Evolutionary conservation across 2,329 filamentous ascomycete genomes (phyloP).

Genomic region (Neurospora sp.): DNA sequence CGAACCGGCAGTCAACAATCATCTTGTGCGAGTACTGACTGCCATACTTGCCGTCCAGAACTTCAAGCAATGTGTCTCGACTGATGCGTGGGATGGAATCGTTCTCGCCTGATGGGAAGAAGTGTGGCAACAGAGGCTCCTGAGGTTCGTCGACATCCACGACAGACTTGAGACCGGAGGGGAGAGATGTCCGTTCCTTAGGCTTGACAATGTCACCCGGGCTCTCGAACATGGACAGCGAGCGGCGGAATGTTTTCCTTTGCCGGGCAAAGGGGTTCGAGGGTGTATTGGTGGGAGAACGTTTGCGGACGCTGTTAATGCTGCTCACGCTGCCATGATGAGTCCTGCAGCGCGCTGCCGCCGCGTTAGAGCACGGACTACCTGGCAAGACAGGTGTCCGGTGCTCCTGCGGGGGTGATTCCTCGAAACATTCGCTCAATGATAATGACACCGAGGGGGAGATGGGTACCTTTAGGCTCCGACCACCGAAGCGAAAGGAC

Average conservation of each 20-base stretch:
- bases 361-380: conserved; percentile 39
- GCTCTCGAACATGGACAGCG: conserved; percentile 95
- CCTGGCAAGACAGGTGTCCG: conserved; percentile 29
- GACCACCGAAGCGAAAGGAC: conserved; percentile 63
- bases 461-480: conserved; percentile 21
- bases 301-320: conserved; percentile 50
- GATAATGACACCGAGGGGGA: conserved; percentile 54
- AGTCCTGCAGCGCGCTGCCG: conserved; percentile 51
- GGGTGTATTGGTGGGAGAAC: conserved; percentile 63
- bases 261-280: conserved; percentile 65
- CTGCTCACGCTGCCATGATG: conserved; percentile 50
- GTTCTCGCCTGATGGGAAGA: conserved; percentile 66
- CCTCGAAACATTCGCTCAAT: conserved; percentile 70
- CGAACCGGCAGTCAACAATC: conserved; percentile 93
- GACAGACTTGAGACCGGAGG: conserved; percentile 44
- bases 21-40: conserved; percentile 70
- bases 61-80: conserved; percentile 70
- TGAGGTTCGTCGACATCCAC: conserved; percentile 76
- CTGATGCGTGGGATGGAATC: conserved; percentile 85
- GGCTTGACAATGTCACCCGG: conserved; percentile 79
- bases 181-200: conserved; percentile 55
- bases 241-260: conserved; percentile 82
- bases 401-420: conserved; percentile 66
- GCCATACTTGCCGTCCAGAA: conserved; percentile 77
- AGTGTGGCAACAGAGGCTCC: conserved; percentile 71